Conservation (phyloP, 768 basidiomycete species). For the Pholiota microspora region DNA sequence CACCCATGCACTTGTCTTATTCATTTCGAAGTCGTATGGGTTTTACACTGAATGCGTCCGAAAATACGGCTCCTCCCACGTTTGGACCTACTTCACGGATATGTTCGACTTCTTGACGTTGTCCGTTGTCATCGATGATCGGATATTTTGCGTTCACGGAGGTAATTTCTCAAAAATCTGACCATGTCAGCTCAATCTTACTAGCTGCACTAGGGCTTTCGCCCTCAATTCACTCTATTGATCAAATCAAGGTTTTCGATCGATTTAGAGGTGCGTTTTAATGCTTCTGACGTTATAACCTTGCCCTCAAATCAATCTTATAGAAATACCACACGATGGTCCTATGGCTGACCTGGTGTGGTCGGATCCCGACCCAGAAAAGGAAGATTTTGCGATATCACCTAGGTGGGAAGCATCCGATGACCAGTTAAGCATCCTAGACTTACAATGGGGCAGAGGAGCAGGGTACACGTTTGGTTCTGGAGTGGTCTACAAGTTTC, state of each 20-base stretch:
- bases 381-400: constrained; percentile 99
- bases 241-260: constrained; percentile 99
- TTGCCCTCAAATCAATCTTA: constrained; percentile 20
- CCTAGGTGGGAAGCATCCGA: constrained; percentile 64
- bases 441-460: constrained; percentile 54
- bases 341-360: constrained; percentile 99
- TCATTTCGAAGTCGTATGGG: constrained; percentile 78
- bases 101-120: constrained; percentile 99
- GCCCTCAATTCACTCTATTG: constrained; percentile 97
- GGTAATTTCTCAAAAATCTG: constrained; percentile 44
- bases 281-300: constrained; percentile 18
- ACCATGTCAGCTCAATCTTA: constrained; percentile 8
- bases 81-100: constrained; percentile 99
- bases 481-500: constrained; percentile 96
- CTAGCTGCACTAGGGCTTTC: constrained; percentile 66
- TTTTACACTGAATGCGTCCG: constrained; percentile 98
- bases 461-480: constrained; percentile 99
- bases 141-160: constrained; percentile 98
- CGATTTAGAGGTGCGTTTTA: constrained; percentile 80
- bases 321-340: constrained; percentile 98
- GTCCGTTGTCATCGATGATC: constrained; percentile 97
- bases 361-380: constrained; percentile 99
- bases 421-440: constrained; percentile 16
- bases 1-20: constrained; percentile 24
- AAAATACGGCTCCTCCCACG: constrained; percentile 93